phyloP scores from a whole-genome alignment of 106 monocot genomes.

The Dactylorhiza incarnata region DNA sequence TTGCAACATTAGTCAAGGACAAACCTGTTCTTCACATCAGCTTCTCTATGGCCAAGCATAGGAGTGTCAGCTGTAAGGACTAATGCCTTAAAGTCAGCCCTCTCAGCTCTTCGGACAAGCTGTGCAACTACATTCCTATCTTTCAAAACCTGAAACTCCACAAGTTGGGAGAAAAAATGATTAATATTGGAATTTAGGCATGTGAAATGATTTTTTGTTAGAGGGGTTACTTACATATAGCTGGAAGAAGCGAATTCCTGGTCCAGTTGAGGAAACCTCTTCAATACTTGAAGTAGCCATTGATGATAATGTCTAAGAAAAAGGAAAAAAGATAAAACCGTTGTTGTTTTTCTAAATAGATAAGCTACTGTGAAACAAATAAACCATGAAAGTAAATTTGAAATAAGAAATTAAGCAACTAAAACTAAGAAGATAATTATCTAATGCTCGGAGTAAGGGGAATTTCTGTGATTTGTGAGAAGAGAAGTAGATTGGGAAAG shows the following conservation, averaged over 20 bases:
- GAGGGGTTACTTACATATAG: constrained; percentile 52
- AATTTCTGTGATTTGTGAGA: too few relatives aligned
- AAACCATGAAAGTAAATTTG: not conserved
- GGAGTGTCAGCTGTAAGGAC: constrained; percentile 66
- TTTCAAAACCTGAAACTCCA: constrained; percentile 39
- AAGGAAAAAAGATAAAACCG: not conserved
- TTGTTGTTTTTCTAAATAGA: not conserved
- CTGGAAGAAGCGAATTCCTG: constrained; percentile 92
- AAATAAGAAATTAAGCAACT: not conserved
- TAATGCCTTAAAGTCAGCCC: constrained; percentile 68
- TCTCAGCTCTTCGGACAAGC: constrained; percentile 71
- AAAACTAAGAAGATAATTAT: not conserved
- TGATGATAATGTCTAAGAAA: constrained; percentile 59
- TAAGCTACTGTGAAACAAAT: not conserved
- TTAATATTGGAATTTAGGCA: not conserved
- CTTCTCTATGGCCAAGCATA: constrained; percentile 59
- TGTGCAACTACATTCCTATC: constrained; percentile 67
- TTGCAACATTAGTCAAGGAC: not conserved
- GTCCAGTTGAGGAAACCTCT: constrained; percentile 85
- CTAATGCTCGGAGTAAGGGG: not conserved
- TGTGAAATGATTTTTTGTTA: not conserved
- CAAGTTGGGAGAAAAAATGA: not conserved
- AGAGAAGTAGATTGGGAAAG: too few relatives aligned
- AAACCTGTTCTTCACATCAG: constrained; percentile 68
- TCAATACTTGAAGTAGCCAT: constrained; percentile 81